These are phyloP conservation scores for Kurtzmaniella natalensis DNA, from an alignment of 1,139 yeast species.

Conservation along the genomic window DNA sequence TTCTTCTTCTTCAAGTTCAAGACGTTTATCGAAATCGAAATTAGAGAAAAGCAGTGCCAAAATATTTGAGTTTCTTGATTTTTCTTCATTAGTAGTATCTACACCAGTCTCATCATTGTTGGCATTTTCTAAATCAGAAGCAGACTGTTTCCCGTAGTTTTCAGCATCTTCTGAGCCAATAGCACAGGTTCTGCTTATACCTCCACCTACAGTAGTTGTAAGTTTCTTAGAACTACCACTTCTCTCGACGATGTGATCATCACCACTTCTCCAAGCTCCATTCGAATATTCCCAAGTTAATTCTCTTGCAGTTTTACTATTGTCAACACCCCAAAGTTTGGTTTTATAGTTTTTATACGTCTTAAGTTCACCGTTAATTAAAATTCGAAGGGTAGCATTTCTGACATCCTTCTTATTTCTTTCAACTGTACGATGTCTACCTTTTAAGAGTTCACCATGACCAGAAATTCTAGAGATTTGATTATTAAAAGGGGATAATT, in stretches of 20 bases:
- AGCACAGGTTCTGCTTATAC: conserved; percentile 18
- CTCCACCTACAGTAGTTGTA: not conserved
- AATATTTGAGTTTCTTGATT: conserved; percentile 36
- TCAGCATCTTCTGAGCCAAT: conserved; percentile 18
- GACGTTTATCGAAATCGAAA: conserved; percentile 61
- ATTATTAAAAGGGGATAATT: conserved; percentile 12
- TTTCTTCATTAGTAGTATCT: conserved; percentile 23
- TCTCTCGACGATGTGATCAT: conserved; percentile 72
- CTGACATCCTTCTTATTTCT: conserved; percentile 38
- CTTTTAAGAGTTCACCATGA: conserved; percentile 50
- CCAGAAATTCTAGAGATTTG: conserved; percentile 26
- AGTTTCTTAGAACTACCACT: conserved; percentile 12
- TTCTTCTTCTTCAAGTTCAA: conserved; percentile 47
- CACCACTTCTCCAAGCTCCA: conserved; percentile 81
- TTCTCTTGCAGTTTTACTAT: conserved; percentile 55
- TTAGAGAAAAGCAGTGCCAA: conserved; percentile 48
- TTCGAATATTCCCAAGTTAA: conserved; percentile 58
- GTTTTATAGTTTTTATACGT: conserved; percentile 59
- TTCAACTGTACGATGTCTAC: conserved; percentile 54
- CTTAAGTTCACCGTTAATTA: conserved; percentile 58
- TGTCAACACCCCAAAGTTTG: conserved; percentile 88
- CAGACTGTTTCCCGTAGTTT: conserved; percentile 21
- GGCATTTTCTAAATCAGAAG: conserved; percentile 16
- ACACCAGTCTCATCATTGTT: not conserved
- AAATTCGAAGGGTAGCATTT: conserved; percentile 61